Evolutionary conservation across 441 rosid species (phyloP), one percentile per base, ranked within the genome.

Genomic region (Pelargonium citronellum): DNA sequence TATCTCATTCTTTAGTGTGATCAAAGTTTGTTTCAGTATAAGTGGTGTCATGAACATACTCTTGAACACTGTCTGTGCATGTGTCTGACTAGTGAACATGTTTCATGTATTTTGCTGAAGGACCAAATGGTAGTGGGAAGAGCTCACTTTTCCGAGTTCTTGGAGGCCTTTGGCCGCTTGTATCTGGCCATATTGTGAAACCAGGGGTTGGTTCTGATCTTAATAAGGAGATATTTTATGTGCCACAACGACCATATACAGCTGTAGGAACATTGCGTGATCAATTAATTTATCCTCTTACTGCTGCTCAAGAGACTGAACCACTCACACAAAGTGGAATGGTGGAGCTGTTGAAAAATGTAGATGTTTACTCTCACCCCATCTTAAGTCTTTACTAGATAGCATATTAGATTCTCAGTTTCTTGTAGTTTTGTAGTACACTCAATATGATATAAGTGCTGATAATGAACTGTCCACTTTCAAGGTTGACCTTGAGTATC

Each of bases 141-240:
- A 96, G 99, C 83, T 96, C 99, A 20, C 99, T 96, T 77, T 96
- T 96, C 82, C 92, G 99, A 69, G 98, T 96, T 80, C 82, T 96
- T 72, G 98, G 99, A 78, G 99, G 99, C 69, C 90, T 96, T 73
- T 96, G 99, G 99, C 99, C 99, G 15, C 79, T 96, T 73, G 92
- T 91, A 17, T 85, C 97, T 69, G 99, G 99, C 69, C 90, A 85
- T 80, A 96, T 96, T 73, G 90, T 89, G 72, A 96, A 93, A 82
- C 99, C 99, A n/a, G 98, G 99, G 49, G 87, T 96, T 73, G 99
- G 99, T 83, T 93, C 98, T 74, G 97, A 96, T 83, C 97, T 96
- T 70, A 96, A 96, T 73, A 93, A 93, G 80, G 99, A 96, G 86
- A 93, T 96, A 13, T 93, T 93, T 79, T 95, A 95, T 72, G 99